Percentiles rank a stretch among this genome's conserved stretches.
These are phyloP conservation scores for Aspergillus sp. DNA, from an alignment of 2,329 filamentous ascomycete species.

Conservation along the genomic window DNA sequence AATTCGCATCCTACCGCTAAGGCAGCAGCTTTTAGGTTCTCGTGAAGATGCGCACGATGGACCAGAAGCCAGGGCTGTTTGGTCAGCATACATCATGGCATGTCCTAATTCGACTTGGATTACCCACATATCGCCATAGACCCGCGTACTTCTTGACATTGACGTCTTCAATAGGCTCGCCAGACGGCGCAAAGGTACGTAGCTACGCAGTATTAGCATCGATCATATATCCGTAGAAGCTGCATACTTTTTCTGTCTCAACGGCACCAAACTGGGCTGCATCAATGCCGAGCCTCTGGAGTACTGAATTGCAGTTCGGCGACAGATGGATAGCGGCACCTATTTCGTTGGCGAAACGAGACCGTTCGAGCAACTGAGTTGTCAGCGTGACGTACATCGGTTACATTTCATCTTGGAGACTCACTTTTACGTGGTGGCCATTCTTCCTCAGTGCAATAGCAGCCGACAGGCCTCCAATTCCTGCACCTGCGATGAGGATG, in stretches of 20 bases:
- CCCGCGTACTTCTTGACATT: constrained; percentile 19
- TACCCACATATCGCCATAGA: constrained; percentile 32
- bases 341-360: constrained; percentile 54
- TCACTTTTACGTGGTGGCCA: constrained; percentile 48
- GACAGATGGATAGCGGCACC: constrained; percentile 64
- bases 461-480: constrained; percentile 34
- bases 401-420: not conserved
- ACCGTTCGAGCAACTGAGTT: constrained; percentile 55
- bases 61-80: constrained; percentile 50
- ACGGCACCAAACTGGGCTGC: constrained; percentile 43
- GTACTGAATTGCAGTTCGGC: constrained; percentile 60
- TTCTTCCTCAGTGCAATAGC: constrained; percentile 53
- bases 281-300: constrained; percentile 48
- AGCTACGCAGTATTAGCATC: constrained; percentile 20
- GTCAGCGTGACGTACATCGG: not conserved
- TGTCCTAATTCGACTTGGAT: too few species aligned
- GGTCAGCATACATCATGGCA: not conserved
- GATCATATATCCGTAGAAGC: not conserved
- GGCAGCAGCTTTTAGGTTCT: constrained; percentile 51
- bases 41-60: constrained; percentile 56
- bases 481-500: constrained; percentile 35
- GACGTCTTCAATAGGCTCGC: constrained; percentile 33
- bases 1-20: constrained; percentile 44
- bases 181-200: constrained; percentile 40
- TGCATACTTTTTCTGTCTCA: constrained; percentile 27